Conservation (phyloP, 1,284 basidiomycete species). For the Trichosporon coremiiforme region DNA sequence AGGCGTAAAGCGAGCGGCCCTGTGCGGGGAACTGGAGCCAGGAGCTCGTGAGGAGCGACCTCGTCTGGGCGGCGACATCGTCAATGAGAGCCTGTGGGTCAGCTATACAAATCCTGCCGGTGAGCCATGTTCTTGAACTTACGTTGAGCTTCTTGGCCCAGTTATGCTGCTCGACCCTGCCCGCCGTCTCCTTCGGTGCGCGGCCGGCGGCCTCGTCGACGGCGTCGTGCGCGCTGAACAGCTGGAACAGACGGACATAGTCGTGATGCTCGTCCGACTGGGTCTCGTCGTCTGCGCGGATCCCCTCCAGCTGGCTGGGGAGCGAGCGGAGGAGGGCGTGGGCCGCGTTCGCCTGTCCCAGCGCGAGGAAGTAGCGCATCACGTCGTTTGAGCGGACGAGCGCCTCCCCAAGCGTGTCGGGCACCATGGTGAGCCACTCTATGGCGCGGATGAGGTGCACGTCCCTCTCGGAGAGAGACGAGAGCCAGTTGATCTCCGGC, state of each 20-base stretch:
- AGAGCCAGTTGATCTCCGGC: slow-evolving; percentile 63
- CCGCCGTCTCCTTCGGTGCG: slow-evolving; percentile 41
- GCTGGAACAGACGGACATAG: slow-evolving; percentile 39
- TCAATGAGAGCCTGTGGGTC: background rate
- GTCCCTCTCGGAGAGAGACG: slow-evolving; percentile 59
- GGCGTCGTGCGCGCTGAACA: slow-evolving; percentile 45
- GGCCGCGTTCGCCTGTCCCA: slow-evolving; percentile 72
- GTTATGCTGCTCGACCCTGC: slow-evolving; percentile 44
- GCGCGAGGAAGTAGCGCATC: slow-evolving; percentile 79
- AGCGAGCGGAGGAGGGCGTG: slow-evolving; percentile 67
- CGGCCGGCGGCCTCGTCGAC: slow-evolving; percentile 44
- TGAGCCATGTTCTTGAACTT: background rate
- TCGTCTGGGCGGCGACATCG: slow-evolving; percentile 35
- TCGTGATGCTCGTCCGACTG: slow-evolving; percentile 43
- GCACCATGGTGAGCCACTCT: slow-evolving; percentile 87
- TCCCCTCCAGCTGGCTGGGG: slow-evolving; percentile 56
- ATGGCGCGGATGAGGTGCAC: slow-evolving; percentile 77
- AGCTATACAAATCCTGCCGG: background rate
- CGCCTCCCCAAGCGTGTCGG: slow-evolving; percentile 73
- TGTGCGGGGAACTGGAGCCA: slow-evolving; percentile 58
- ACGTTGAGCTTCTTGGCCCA: slow-evolving; percentile 34
- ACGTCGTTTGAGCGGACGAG: slow-evolving; percentile 82
- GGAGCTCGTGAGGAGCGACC: slow-evolving; percentile 57
- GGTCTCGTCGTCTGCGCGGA: slow-evolving; percentile 26
- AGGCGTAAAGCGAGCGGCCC: slow-evolving; percentile 48